These are phyloP conservation scores for Globisporangium irregulare DNA, from an alignment of 352 stramenopile species.

Conservation along the genomic window DNA sequence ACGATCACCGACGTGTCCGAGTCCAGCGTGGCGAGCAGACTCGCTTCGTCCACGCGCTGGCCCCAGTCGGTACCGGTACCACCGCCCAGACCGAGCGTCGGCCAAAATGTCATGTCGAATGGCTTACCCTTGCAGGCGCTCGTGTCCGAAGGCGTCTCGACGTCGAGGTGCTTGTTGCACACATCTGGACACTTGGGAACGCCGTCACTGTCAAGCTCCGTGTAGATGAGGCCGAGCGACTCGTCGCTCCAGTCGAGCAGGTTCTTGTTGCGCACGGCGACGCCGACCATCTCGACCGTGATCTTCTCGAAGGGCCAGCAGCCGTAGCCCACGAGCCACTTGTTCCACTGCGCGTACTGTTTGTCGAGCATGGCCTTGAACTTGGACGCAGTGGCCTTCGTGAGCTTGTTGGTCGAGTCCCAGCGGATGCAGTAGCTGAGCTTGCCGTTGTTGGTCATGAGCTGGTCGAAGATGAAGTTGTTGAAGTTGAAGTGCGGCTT, in stretches of 20 bases:
- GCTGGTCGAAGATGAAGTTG: conserved; percentile 39
- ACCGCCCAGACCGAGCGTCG: too few species aligned
- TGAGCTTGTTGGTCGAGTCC: conserved; percentile 43
- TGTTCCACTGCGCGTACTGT: conserved; percentile 36
- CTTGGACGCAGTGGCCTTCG: conserved; percentile 15
- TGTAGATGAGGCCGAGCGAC: conserved; percentile 18
- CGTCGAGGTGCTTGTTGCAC: too few species aligned
- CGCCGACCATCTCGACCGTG: conserved; percentile 39
- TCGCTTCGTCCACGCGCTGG: too few species aligned
- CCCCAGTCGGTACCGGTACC: too few species aligned
- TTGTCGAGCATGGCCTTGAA: conserved; percentile 43
- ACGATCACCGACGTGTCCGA: too few species aligned
- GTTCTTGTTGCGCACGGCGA: conserved; percentile 32
- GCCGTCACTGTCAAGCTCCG: too few species aligned
- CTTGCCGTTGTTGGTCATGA: conserved; percentile 37
- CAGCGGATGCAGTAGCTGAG: conserved; percentile 49
- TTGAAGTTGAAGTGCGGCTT: neutral
- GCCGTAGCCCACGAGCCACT: conserved; percentile 31
- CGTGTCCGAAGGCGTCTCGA: too few species aligned
- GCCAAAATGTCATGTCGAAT: too few species aligned
- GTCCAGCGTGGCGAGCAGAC: too few species aligned
- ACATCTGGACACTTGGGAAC: too few species aligned
- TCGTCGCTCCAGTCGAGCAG: conserved; percentile 42
- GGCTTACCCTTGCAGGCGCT: too few species aligned
- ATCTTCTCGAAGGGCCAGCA: conserved; percentile 40